These are phyloP conservation scores for Escovopsis sp. DNA, from an alignment of 2,329 filamentous ascomycete species.

Conservation along the genomic window DNA sequence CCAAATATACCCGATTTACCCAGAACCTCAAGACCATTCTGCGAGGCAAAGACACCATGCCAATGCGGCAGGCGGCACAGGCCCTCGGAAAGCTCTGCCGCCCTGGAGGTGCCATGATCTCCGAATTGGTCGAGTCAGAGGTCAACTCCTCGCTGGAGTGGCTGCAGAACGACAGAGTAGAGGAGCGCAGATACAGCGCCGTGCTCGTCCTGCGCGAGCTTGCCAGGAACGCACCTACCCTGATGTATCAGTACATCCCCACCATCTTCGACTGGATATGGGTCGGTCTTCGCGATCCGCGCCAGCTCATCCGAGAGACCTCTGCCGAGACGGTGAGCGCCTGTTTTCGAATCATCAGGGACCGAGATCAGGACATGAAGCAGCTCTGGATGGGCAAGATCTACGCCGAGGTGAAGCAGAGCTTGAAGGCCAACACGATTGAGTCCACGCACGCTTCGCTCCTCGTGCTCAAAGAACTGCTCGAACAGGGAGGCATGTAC, in stretches of 20 bases:
- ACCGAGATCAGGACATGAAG: slow-evolving; percentile 79
- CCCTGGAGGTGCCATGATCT: slow-evolving; percentile 85
- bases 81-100: slow-evolving; percentile 82
- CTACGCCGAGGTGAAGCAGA: slow-evolving; percentile 68
- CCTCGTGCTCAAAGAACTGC: slow-evolving; percentile 79
- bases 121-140: slow-evolving; percentile 90
- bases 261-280: slow-evolving; percentile 93
- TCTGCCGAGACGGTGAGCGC: slow-evolving; percentile 88
- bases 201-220: slow-evolving; percentile 84
- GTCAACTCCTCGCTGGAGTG: slow-evolving; percentile 94
- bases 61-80: slow-evolving; percentile 80
- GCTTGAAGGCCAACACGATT: slow-evolving; percentile 65
- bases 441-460: slow-evolving; percentile 92
- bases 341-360: slow-evolving; percentile 89
- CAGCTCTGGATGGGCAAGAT: slow-evolving; percentile 82
- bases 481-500: slow-evolving; percentile 95
- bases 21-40: slow-evolving; percentile 79
- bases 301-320: slow-evolving; percentile 81
- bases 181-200: slow-evolving; percentile 85
- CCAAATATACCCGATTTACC: slow-evolving; percentile 89
- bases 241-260: slow-evolving; percentile 92
- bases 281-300: slow-evolving; percentile 80
- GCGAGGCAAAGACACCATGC: slow-evolving; percentile 77
- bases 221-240: slow-evolving; percentile 79
- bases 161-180: slow-evolving; percentile 87